These are phyloP conservation scores for Emmonsia crescens DNA, from an alignment of 2,329 filamentous ascomycete genomes.

Conservation along the genomic window DNA sequence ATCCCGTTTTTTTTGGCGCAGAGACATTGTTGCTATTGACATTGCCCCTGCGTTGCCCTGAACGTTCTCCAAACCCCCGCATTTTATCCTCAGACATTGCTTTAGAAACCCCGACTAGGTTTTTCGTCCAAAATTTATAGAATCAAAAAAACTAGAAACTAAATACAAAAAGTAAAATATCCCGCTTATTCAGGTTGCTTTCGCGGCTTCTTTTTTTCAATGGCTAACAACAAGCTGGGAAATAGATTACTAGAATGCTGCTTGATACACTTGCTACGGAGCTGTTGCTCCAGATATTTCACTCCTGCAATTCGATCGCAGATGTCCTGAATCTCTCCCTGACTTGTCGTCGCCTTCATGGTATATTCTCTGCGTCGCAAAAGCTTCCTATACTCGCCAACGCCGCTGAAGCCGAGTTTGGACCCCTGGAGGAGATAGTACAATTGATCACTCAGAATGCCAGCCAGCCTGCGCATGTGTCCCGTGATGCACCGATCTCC, in stretches of 20 bases:
- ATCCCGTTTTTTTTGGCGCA: constrained; percentile 1
- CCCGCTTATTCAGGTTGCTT: neutral
- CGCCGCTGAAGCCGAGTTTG: constrained; percentile 46
- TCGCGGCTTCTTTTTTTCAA: neutral
- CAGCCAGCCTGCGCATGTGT: constrained; percentile 46
- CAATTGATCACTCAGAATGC: constrained; percentile 51
- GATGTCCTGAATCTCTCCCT: constrained; percentile 45
- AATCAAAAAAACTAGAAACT: neutral
- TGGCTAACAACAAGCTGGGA: neutral
- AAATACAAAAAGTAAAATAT: neutral
- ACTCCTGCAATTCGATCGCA: constrained; percentile 40
- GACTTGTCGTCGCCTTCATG: constrained; percentile 45
- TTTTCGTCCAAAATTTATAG: neutral
- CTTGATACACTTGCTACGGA: constrained; percentile 48
- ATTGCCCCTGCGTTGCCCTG: neutral
- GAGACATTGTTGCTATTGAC: constrained; percentile 3
- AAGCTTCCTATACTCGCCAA: constrained; percentile 44
- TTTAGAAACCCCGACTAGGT: neutral
- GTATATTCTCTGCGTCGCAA: constrained; percentile 43
- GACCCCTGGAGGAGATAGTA: constrained; percentile 47
- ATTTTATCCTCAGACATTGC: neutral
- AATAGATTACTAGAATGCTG: constrained; percentile 33
- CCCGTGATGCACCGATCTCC: constrained; percentile 43
- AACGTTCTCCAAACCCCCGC: neutral
- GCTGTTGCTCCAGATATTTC: constrained; percentile 47